phyloP scores from a whole-genome alignment of 1,139 yeast genomes.

The Geotrichum restrictum region DNA sequence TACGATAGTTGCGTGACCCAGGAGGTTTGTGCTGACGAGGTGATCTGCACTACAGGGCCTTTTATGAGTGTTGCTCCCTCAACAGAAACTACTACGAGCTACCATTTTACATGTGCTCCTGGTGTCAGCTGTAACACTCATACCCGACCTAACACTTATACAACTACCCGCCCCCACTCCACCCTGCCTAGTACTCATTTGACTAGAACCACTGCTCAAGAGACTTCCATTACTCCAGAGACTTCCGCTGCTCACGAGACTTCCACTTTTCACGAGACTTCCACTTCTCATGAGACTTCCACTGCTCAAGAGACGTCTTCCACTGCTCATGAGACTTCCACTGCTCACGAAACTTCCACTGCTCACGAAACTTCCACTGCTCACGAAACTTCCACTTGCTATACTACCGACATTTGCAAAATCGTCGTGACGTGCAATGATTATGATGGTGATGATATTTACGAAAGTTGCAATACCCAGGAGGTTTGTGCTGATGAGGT shows the following conservation, averaged over 20 bases:
- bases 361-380: slow-evolving; percentile 28
- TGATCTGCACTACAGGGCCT: slow-evolving; percentile 37
- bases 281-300: too few relatives aligned
- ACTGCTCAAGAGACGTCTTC: too few relatives aligned
- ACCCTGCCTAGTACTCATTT: not conserved
- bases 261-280: too few relatives aligned
- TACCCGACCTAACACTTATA: not conserved
- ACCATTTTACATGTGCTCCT: slow-evolving; percentile 3
- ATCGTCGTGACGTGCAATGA: slow-evolving; percentile 8
- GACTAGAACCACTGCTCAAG: too few relatives aligned
- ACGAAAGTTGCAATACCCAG: slow-evolving; percentile 35
- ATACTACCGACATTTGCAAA: slow-evolving; percentile 28
- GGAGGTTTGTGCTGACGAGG: slow-evolving; percentile 36
- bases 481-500: slow-evolving; percentile 37
- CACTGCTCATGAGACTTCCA: too few relatives aligned
- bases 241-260: too few relatives aligned
- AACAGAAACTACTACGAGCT: not conserved
- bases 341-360: too few relatives aligned
- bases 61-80: not conserved
- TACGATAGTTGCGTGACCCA: slow-evolving; percentile 35
- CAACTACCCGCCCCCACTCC: not conserved
- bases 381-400: slow-evolving; percentile 26
- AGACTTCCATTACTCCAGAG: too few relatives aligned
- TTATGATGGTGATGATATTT: slow-evolving; percentile 35
- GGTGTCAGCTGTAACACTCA: slow-evolving; percentile 24